Evolutionary conservation across 1,284 basidiomycete genomes (phyloP).

Genomic region (Volvariella volvacea): DNA sequence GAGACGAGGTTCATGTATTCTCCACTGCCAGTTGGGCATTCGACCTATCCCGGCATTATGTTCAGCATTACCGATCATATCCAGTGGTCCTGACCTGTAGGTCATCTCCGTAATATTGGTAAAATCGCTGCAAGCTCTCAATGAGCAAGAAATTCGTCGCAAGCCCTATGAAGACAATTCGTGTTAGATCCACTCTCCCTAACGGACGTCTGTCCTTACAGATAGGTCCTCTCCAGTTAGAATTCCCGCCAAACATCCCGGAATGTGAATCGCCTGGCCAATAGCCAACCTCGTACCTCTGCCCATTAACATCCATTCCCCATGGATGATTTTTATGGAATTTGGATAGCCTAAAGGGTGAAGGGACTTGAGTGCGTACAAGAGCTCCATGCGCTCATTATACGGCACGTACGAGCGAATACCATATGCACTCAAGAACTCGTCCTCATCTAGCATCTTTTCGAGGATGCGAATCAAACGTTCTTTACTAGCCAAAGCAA

Average conservation of each 20-base stretch:
- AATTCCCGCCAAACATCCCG: constrained; percentile 99
- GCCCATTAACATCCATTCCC: constrained; percentile 90
- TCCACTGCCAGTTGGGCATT: constrained; percentile 93
- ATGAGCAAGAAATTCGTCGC: constrained; percentile 93
- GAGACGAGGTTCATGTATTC: constrained; percentile 93
- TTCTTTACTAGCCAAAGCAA: constrained; percentile 91
- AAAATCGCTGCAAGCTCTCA: constrained; percentile 92
- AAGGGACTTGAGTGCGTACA: neutral
- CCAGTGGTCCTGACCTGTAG: constrained; percentile 45
- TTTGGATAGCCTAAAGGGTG: constrained; percentile 64
- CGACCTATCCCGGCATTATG: constrained; percentile 48
- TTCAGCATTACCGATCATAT: neutral
- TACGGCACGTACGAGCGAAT: constrained; percentile 75
- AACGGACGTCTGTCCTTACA: no score
- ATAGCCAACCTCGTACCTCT: constrained; percentile 89
- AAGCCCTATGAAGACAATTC: constrained; percentile 65
- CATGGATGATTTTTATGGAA: constrained; percentile 90
- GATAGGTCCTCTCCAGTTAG: constrained; percentile 90
- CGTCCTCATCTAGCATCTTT: constrained; percentile 95
- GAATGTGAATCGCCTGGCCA: constrained; percentile 97
- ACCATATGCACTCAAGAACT: constrained; percentile 93
- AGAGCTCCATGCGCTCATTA: neutral
- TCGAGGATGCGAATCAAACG: constrained; percentile 83
- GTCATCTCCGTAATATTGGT: constrained; percentile 92
- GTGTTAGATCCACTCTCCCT: no score